Conservation (phyloP, 441 rosid species). For the Flueggea neowawraea region DNA sequence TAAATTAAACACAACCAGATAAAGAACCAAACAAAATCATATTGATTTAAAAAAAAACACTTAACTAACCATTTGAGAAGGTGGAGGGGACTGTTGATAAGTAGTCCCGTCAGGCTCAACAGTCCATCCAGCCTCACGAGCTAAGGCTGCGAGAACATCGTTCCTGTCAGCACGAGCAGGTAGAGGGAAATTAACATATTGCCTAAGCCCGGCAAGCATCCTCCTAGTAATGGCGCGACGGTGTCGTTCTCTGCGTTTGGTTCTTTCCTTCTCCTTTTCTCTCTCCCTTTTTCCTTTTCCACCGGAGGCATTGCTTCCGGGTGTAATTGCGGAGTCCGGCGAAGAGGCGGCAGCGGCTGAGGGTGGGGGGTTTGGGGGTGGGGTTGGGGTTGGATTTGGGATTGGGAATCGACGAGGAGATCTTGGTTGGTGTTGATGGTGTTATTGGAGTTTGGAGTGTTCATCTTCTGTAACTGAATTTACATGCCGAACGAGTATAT, state of each 20-base stretch:
- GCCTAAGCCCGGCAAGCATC: slow-evolving; percentile 87
- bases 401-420: slow-evolving; percentile 18
- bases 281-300: slow-evolving; percentile 81
- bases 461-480: background rate
- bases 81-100: slow-evolving; percentile 70
- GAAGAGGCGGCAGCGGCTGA: slow-evolving; percentile 32
- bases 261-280: slow-evolving; percentile 97
- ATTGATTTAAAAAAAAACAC: background rate
- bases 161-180: slow-evolving; percentile 98
- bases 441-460: slow-evolving; percentile 13
- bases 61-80: slow-evolving; percentile 52
- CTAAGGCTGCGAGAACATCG: slow-evolving; percentile 95
- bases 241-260: slow-evolving; percentile 94
- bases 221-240: slow-evolving; percentile 96
- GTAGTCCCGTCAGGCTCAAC: slow-evolving; percentile 98
- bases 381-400: slow-evolving; percentile 19
- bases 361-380: slow-evolving; percentile 16
- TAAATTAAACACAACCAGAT: too few relatives aligned
- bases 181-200: slow-evolving; percentile 93
- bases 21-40: background rate
- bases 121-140: slow-evolving; percentile 99
- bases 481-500: too few relatives aligned
- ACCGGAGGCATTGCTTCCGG: slow-evolving; percentile 18
- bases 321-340: slow-evolving; percentile 17
- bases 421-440: slow-evolving; percentile 14